Conservation (phyloP, 345 rosid species). For the Eucalyptus virginea region DNA sequence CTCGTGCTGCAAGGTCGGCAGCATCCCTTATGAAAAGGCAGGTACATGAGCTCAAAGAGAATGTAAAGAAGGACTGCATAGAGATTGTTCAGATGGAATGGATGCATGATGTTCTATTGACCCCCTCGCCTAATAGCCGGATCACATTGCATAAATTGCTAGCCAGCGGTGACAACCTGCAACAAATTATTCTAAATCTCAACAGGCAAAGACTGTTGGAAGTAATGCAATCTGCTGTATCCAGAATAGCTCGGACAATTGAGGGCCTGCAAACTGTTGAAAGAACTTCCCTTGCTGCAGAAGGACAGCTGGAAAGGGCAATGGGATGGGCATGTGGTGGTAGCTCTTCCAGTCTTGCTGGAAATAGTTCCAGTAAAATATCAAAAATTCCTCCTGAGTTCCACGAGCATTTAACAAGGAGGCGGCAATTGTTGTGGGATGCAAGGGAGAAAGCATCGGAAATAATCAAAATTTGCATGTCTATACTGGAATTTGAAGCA, state of each 20-base stretch:
- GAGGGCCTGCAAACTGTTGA: conserved; percentile 74
- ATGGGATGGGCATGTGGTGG: conserved; percentile 98
- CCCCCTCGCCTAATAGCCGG: conserved; percentile 52
- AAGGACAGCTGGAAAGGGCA: conserved; percentile 92
- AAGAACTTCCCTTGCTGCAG: conserved; percentile 53
- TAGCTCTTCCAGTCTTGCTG: conserved; percentile 39
- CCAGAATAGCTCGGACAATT: conserved; percentile 49
- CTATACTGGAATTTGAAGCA: conserved; percentile 75
- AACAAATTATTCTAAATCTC: conserved; percentile 50
- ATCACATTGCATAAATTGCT: conserved; percentile 44
- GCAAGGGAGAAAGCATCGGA: conserved; percentile 77
- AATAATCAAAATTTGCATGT: conserved; percentile 59
- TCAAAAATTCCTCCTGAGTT: conserved; percentile 83
- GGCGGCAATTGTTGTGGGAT: conserved; percentile 61
- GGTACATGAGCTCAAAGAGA: conserved; percentile 60
- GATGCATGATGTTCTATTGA: conserved; percentile 56
- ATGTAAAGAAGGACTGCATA: conserved; percentile 47
- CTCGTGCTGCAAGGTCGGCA: conserved; percentile 68
- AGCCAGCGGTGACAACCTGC: conserved; percentile 31
- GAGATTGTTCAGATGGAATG: conserved; percentile 91
- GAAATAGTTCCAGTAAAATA: conserved; percentile 45
- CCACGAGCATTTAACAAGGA: conserved; percentile 65
- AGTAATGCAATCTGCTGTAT: conserved; percentile 39
- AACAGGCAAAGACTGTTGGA: conserved; percentile 64
- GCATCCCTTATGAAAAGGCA: conserved; percentile 63